A percentile compares a stretch with the other conserved stretches of the same genome.
Conservation (phyloP, 768 basidiomycete species). For the Tulasnella sp. region DNA sequence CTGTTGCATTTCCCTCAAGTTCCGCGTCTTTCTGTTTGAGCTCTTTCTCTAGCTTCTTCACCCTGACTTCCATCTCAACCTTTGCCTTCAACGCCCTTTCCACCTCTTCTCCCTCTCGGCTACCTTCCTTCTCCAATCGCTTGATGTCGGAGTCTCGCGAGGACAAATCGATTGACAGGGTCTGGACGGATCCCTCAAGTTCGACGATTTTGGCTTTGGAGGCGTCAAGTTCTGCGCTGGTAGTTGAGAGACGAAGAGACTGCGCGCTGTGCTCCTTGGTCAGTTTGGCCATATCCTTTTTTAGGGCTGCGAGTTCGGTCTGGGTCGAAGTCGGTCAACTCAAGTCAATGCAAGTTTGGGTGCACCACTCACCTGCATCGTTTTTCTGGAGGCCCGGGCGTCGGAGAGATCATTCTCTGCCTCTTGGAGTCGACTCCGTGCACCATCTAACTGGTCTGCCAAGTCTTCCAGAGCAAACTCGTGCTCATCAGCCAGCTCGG, state of each 20-base stretch:
- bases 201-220: slow-evolving; percentile 6
- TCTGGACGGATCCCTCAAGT: neutral
- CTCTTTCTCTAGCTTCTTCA: neutral
- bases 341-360: neutral
- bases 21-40: slow-evolving; percentile 1
- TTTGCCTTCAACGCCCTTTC: neutral
- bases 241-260: neutral
- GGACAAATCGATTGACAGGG: neutral
- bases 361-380: neutral
- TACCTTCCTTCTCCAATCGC: neutral
- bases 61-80: slow-evolving; percentile 2
- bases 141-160: neutral
- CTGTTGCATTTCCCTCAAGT: neutral
- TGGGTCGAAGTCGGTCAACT: neutral
- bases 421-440: neutral
- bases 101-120: neutral
- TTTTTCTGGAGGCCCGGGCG: neutral
- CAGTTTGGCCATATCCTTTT: neutral
- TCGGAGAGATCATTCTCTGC: neutral
- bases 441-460: neutral
- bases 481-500: neutral
- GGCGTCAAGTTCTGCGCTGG: slow-evolving; percentile 1
- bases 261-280: neutral
- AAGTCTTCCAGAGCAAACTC: neutral
- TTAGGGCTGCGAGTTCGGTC: neutral